A percentile compares a stretch with the other conserved stretches of the same genome.
Conservation (phyloP, 208 protist species). For the Trichomonas gallinae region DNA sequence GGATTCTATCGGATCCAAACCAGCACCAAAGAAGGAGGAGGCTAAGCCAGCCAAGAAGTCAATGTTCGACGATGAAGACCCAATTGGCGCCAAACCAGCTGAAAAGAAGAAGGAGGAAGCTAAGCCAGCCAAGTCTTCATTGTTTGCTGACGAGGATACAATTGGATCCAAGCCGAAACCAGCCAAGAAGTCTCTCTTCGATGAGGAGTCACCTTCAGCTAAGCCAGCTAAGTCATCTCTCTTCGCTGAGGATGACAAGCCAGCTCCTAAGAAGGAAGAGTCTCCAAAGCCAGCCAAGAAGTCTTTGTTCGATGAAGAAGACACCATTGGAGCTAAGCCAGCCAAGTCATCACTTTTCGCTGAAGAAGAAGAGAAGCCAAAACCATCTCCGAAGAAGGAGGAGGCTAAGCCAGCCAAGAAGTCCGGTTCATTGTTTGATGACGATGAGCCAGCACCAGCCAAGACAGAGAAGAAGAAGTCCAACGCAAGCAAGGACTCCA, state of each 20-base stretch:
- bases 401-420: not conserved
- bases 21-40: not conserved
- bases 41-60: not conserved
- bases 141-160: not conserved
- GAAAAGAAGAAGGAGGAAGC: not conserved
- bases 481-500: not conserved
- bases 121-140: too few relatives aligned
- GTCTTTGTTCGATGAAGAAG: not conserved
- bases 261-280: not conserved
- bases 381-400: not conserved
- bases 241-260: not conserved
- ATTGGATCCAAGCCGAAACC: not conserved
- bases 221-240: not conserved
- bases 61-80: not conserved
- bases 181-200: not conserved
- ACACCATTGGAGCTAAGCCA: not conserved
- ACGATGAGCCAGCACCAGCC: not conserved
- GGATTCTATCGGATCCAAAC: not conserved
- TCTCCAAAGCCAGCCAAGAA: not conserved
- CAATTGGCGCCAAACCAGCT: too few relatives aligned
- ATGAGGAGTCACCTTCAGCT: not conserved
- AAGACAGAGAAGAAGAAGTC: not conserved
- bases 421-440: not conserved
- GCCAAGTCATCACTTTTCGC: not conserved
- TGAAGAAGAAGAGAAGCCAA: not conserved